These are phyloP conservation scores for Closterium sp. DNA, from an alignment of 139 green algal species.

Conservation along the genomic window DNA sequence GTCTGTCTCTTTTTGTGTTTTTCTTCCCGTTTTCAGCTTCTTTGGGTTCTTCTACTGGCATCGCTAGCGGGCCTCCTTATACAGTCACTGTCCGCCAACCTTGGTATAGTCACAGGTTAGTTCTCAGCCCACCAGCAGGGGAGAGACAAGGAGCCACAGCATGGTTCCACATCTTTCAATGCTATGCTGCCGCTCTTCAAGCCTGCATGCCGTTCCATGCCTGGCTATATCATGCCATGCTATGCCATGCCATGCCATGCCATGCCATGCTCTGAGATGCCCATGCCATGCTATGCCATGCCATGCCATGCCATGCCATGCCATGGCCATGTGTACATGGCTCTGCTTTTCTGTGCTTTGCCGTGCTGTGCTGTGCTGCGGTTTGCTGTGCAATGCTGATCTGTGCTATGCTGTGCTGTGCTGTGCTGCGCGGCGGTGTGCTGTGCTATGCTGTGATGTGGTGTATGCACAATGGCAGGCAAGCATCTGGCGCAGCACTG, in stretches of 20 bases:
- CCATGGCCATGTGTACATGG: too few species aligned
- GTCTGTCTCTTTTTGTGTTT: too few species aligned
- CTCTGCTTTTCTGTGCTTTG: too few species aligned
- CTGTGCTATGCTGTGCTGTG: background rate
- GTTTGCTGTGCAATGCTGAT: background rate
- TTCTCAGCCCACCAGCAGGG: background rate
- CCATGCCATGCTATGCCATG: background rate
- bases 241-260: background rate
- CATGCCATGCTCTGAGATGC: too few species aligned
- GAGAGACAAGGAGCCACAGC: background rate
- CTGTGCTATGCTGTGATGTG: background rate
- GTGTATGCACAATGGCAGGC: slow-evolving; percentile 30
- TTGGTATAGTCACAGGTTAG: slow-evolving; percentile 76
- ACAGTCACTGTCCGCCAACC: slow-evolving; percentile 76
- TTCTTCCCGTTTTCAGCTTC: slow-evolving; percentile 24
- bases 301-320: too few species aligned
- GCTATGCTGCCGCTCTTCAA: too few species aligned
- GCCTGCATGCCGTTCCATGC: background rate
- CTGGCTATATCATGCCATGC: background rate
- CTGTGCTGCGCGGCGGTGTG: background rate
- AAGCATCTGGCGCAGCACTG: slow-evolving; percentile 81
- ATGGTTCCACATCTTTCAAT: background rate
- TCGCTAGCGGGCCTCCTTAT: slow-evolving; percentile 75
- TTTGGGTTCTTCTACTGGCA: slow-evolving; percentile 76
- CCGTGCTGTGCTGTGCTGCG: background rate